A percentile compares a stretch with the other conserved stretches of the same genome.
These are phyloP conservation scores for Penicillium sp. DNA, from an alignment of 2,329 filamentous ascomycete genomes.

Conservation along the genomic window DNA sequence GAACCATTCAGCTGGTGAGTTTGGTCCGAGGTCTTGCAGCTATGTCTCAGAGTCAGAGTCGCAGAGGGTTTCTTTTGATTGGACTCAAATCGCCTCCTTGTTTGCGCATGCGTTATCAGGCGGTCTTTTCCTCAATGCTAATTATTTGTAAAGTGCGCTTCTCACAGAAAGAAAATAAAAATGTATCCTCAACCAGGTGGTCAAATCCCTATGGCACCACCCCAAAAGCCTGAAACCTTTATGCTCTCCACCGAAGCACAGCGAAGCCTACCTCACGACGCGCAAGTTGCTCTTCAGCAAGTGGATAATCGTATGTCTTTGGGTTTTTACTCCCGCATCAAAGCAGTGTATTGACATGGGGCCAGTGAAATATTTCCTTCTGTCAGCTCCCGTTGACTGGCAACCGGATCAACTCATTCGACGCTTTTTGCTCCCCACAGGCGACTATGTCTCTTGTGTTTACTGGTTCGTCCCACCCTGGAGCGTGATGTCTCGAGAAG, in stretches of 20 bases:
- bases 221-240: slow-evolving; percentile 96
- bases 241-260: slow-evolving; percentile 96
- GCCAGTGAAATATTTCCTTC: slow-evolving; percentile 97
- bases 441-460: slow-evolving; percentile 97
- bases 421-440: slow-evolving; percentile 86
- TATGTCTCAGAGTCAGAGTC: slow-evolving; percentile 12
- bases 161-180: neutral
- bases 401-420: slow-evolving; percentile 92
- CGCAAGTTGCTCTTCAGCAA: slow-evolving; percentile 92
- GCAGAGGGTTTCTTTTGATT: slow-evolving; percentile 3
- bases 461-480: slow-evolving; percentile 57
- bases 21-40: slow-evolving; percentile 15
- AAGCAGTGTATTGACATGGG: slow-evolving; percentile 8
- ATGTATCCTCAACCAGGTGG: slow-evolving; percentile 76
- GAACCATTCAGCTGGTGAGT: slow-evolving; percentile 11
- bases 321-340: neutral
- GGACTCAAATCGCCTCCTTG: slow-evolving; percentile 12
- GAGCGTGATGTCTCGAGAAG: slow-evolving; percentile 5
- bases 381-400: slow-evolving; percentile 97
- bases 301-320: slow-evolving; percentile 80
- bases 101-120: slow-evolving; percentile 14
- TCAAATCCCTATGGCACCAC: slow-evolving; percentile 78
- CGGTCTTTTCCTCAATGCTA: slow-evolving; percentile 17
- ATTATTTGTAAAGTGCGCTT: slow-evolving; percentile 11
- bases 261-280: slow-evolving; percentile 89